A percentile compares a stretch with the other conserved stretches of the same genome.
Conservation (phyloP, 768 basidiomycete genomes). For the Hysterangium stoloniferum region DNA sequence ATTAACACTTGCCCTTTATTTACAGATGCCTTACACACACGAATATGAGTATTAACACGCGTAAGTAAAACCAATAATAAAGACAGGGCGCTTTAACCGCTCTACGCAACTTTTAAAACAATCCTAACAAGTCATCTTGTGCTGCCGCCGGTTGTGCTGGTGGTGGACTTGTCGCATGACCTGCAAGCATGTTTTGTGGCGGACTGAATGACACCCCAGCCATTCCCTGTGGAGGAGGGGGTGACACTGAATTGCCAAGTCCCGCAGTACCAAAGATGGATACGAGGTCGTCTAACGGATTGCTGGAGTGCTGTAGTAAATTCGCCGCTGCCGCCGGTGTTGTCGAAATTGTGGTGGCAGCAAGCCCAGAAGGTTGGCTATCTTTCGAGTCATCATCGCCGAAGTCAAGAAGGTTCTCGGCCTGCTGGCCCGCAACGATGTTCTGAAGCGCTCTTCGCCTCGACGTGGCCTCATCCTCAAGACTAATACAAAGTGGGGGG, state of each 20-base stretch:
- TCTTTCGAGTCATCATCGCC: conserved; percentile 61
- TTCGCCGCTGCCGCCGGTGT: conserved; percentile 68
- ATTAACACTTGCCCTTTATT: no score
- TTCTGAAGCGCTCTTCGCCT: conserved; percentile 85
- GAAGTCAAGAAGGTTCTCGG: conserved; percentile 94
- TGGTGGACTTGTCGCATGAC: conserved; percentile 14
- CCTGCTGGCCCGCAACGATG: conserved; percentile 83
- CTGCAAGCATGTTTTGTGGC: conserved; percentile 13
- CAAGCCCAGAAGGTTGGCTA: conserved; percentile 64
- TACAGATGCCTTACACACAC: no score
- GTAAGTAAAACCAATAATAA: no score
- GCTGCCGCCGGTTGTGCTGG: conserved; percentile 13
- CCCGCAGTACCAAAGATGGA: conserved; percentile 73
- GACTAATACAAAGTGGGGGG: conserved; percentile 30
- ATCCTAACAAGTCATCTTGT: conserved; percentile 47
- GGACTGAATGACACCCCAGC: conserved; percentile 23
- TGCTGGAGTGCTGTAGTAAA: conserved; percentile 73
- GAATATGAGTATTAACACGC: no score
- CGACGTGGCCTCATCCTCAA: conserved; percentile 58
- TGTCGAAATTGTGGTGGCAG: conserved; percentile 66
- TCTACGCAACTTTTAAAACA: no score
- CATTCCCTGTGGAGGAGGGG: conserved; percentile 17
- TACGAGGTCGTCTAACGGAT: conserved; percentile 89
- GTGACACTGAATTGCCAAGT: conserved; percentile 22
- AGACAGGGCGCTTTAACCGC: no score